Conservation (phyloP, 163 green algal genomes). For the Chloromonas sp. region DNA sequence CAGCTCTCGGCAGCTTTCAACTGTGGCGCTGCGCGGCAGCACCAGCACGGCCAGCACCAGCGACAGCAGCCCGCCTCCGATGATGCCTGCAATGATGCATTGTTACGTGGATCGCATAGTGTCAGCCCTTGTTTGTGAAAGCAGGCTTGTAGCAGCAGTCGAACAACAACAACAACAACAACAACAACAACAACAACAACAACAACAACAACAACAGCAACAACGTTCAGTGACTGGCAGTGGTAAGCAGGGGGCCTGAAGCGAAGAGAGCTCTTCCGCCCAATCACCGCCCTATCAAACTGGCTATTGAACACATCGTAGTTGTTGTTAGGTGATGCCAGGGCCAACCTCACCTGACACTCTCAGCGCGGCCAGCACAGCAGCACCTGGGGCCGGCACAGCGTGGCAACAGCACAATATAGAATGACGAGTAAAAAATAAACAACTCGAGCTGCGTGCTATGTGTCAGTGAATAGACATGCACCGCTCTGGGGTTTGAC, state of each 20-base stretch:
- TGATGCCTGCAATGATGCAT: constrained; percentile 9
- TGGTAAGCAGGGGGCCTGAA: too few relatives aligned
- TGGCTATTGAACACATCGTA: too few relatives aligned
- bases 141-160: too few relatives aligned
- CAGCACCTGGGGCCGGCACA: constrained; percentile 3
- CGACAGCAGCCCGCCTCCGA: constrained; percentile 18
- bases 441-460: neutral
- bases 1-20: constrained; percentile 23
- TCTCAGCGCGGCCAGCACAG: constrained; percentile 13
- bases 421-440: neutral
- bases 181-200: too few relatives aligned
- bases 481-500: neutral
- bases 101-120: too few relatives aligned
- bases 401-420: neutral
- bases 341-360: neutral
- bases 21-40: constrained; percentile 15
- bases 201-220: too few relatives aligned
- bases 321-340: too few relatives aligned
- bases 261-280: too few relatives aligned
- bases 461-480: neutral
- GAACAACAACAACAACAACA: too few relatives aligned
- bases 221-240: too few relatives aligned
- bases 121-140: too few relatives aligned
- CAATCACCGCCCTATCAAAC: too few relatives aligned
- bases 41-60: constrained; percentile 27